phyloP scores from a whole-genome alignment of 345 rosid genomes.

The Euphorbia peplus region DNA sequence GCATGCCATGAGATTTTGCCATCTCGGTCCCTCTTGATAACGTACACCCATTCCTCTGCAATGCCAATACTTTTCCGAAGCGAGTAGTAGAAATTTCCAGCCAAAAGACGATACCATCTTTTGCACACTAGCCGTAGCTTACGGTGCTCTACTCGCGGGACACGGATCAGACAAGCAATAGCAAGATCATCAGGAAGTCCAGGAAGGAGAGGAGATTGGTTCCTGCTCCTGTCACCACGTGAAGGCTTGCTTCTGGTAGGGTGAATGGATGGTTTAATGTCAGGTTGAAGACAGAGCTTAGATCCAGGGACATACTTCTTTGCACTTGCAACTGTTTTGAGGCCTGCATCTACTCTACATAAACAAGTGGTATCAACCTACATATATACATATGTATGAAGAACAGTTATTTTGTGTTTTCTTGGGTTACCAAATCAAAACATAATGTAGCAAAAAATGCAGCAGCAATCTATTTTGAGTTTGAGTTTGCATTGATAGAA shows the following conservation, averaged over 20 bases:
- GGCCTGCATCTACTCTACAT: slow-evolving; percentile 72
- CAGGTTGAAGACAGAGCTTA: slow-evolving; percentile 69
- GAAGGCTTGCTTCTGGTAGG: slow-evolving; percentile 54
- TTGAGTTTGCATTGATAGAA: background rate
- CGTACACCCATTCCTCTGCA: slow-evolving; percentile 74
- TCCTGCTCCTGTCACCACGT: slow-evolving; percentile 56
- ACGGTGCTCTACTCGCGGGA: slow-evolving; percentile 60
- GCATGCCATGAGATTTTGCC: slow-evolving; percentile 81
- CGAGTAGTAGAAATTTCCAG: slow-evolving; percentile 65
- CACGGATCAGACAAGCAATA: slow-evolving; percentile 73
- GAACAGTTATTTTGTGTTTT: background rate
- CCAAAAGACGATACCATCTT: slow-evolving; percentile 66
- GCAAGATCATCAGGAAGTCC: slow-evolving; percentile 85
- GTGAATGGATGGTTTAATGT: slow-evolving; percentile 68
- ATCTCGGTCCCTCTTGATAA: slow-evolving; percentile 68
- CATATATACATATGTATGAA: slow-evolving; percentile 14
- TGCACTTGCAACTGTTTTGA: slow-evolving; percentile 71
- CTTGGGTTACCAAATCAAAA: background rate
- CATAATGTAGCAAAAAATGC: background rate
- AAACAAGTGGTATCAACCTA: slow-evolving; percentile 79
- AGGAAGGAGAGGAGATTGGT: slow-evolving; percentile 67
- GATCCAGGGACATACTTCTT: slow-evolving; percentile 63
- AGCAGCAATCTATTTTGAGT: background rate
- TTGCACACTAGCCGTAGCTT: slow-evolving; percentile 72
- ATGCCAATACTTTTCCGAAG: slow-evolving; percentile 62